Conservation (phyloP, 2,329 filamentous ascomycete species). For the Microcera coccophila region DNA sequence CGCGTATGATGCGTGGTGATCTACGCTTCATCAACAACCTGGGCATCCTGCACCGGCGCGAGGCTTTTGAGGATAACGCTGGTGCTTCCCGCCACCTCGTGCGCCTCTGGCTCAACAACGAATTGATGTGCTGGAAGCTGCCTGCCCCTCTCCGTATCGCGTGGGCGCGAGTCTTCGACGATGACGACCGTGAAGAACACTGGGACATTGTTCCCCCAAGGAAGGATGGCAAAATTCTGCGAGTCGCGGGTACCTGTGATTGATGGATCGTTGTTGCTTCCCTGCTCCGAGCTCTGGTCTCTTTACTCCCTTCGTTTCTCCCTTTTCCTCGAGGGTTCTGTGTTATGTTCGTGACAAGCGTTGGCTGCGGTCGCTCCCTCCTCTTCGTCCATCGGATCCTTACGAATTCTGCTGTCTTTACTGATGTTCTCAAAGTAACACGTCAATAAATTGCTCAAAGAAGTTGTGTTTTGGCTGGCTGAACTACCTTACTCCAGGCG, state of each 20-base stretch:
- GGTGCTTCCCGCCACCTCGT: slow-evolving; percentile 21
- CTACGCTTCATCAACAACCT: slow-evolving; percentile 50
- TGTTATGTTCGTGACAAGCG: too few species aligned
- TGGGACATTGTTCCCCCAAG: slow-evolving; percentile 5
- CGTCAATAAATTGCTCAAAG: too few species aligned
- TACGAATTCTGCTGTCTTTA: too few species aligned
- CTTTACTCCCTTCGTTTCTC: too few species aligned
- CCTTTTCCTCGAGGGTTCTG: too few species aligned
- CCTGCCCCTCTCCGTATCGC: slow-evolving; percentile 43
- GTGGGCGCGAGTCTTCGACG: slow-evolving; percentile 49
- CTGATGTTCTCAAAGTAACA: too few species aligned
- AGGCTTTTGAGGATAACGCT: slow-evolving; percentile 38
- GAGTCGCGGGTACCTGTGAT: background rate
- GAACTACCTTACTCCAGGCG: too few species aligned
- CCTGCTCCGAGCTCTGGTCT: too few species aligned
- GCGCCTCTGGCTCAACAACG: slow-evolving; percentile 44
- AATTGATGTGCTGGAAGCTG: slow-evolving; percentile 41
- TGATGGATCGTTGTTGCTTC: slow-evolving; percentile 2
- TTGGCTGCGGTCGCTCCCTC: too few species aligned
- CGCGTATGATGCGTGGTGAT: slow-evolving; percentile 42
- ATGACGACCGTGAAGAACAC: slow-evolving; percentile 44
- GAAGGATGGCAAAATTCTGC: slow-evolving; percentile 3
- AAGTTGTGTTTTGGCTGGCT: too few species aligned
- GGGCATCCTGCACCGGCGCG: slow-evolving; percentile 45
- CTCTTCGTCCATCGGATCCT: too few species aligned